phyloP scores from a whole-genome alignment of 768 basidiomycete genomes.

The Suillus spraguei region DNA sequence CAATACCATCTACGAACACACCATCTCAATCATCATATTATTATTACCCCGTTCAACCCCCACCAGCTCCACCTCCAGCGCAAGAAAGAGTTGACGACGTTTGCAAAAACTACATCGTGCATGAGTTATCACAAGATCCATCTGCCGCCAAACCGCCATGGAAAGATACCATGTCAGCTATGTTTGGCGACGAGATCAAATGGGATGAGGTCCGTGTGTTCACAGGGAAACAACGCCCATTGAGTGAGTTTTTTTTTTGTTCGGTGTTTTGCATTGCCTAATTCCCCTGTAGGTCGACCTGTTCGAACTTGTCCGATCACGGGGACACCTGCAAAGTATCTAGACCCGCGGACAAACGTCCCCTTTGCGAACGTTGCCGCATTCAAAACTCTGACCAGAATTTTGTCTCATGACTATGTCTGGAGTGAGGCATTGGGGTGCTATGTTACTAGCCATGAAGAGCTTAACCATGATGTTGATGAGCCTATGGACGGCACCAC shows the following conservation, averaged over 20 bases:
- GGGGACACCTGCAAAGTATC: constrained; percentile 73
- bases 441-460: constrained; percentile 33
- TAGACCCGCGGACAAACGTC: constrained; percentile 77
- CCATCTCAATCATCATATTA: constrained; percentile 7
- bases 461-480: constrained; percentile 8
- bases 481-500: constrained; percentile 3
- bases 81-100: constrained; percentile 49
- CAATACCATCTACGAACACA: constrained; percentile 9
- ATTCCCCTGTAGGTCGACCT: constrained; percentile 54
- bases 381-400: constrained; percentile 60
- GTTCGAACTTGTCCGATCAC: constrained; percentile 75
- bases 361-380: constrained; percentile 76
- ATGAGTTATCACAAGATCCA: constrained; percentile 55
- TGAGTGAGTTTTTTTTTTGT: constrained; percentile 43
- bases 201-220: constrained; percentile 78
- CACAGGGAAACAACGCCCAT: constrained; percentile 62
- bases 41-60: constrained; percentile 4
- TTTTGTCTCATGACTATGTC: constrained; percentile 68
- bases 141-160: constrained; percentile 56
- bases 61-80: constrained; percentile 18
- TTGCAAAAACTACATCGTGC: constrained; percentile 70
- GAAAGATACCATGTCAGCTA: constrained; percentile 74
- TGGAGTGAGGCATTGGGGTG: constrained; percentile 57
- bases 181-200: constrained; percentile 84
- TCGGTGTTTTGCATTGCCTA: constrained; percentile 2